Evolutionary conservation across 768 basidiomycete genomes (phyloP).

Genomic region (Collybia mongolica): DNA sequence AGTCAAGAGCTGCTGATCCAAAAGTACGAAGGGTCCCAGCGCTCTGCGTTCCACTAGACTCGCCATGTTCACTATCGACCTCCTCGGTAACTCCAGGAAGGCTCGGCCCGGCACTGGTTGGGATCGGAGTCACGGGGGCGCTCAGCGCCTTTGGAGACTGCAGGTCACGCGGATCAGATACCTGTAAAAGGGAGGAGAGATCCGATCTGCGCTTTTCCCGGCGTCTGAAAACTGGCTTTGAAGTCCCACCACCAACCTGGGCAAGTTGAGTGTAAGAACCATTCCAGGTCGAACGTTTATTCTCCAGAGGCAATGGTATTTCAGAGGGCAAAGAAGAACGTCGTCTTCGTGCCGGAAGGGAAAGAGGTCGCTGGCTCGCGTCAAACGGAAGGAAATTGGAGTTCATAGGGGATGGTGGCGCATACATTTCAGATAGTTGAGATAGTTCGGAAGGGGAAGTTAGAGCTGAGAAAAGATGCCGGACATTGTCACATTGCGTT

Average conservation of each 20-base stretch:
- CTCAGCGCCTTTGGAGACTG: constrained; percentile 27
- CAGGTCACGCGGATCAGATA: constrained; percentile 10
- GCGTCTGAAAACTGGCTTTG: constrained; percentile 39
- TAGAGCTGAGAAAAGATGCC: constrained; percentile 74
- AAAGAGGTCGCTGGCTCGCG: constrained; percentile 38
- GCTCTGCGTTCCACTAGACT: constrained; percentile 10
- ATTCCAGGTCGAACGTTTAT: constrained; percentile 76
- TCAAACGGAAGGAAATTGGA: constrained; percentile 26
- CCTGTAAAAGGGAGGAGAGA: constrained; percentile 44
- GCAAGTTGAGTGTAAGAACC: constrained; percentile 59
- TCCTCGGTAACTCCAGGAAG: constrained; percentile 28
- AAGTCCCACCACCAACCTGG: constrained; percentile 44
- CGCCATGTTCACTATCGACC: constrained; percentile 18
- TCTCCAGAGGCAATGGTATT: constrained; percentile 18
- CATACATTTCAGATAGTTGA: constrained; percentile 87
- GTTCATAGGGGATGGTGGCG: constrained; percentile 63
- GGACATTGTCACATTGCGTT: constrained; percentile 79
- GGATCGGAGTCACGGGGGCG: constrained; percentile 30
- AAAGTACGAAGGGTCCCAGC: constrained; percentile 38
- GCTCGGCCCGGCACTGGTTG: constrained; percentile 7
- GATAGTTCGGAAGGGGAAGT: constrained; percentile 70
- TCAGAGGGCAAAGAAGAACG: constrained; percentile 22
- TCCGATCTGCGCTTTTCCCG: constrained; percentile 57
- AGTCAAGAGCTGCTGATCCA: constrained; percentile 58
- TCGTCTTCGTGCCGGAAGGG: constrained; percentile 35